These are phyloP conservation scores for Trypanosoma avium DNA, from an alignment of 208 protist genomes.

Conservation along the genomic window DNA sequence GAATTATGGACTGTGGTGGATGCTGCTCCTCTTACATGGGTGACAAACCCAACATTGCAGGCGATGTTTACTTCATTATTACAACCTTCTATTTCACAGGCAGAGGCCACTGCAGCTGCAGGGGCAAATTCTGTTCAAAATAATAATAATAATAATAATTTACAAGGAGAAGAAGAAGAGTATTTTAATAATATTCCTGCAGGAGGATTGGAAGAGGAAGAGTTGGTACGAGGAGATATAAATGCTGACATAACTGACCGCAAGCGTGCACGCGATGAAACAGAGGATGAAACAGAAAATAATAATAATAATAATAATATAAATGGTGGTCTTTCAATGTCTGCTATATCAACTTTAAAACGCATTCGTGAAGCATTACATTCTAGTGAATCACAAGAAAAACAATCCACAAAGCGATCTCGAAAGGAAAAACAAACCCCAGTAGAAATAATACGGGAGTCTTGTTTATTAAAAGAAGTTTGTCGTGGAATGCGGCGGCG, in stretches of 20 bases:
- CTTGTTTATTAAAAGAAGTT: slow-evolving; percentile 51
- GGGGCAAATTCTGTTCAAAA: too few species aligned
- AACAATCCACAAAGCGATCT: slow-evolving; percentile 6
- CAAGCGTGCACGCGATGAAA: not conserved
- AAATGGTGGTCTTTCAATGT: slow-evolving; percentile 33
- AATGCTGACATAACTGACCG: slow-evolving; percentile 1
- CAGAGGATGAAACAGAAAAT: not conserved
- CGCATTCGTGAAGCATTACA: slow-evolving; percentile 36
- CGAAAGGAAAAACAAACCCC: slow-evolving; percentile 13
- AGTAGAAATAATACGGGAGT: too few species aligned
- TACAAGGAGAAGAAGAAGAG: slow-evolving; percentile 6
- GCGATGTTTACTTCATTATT: slow-evolving; percentile 39
- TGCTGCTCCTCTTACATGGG: slow-evolving; percentile 29
- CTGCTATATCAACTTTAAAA: slow-evolving; percentile 48
- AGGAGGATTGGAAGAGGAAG: slow-evolving; percentile 16
- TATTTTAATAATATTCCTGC: not conserved
- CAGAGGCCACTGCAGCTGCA: slow-evolving; percentile 29
- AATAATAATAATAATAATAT: slow-evolving; percentile 6
- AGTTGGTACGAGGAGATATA: slow-evolving; percentile 1
- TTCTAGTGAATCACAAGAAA: slow-evolving; percentile 13
- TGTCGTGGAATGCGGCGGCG: slow-evolving; percentile 50
- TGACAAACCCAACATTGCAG: slow-evolving; percentile 41
- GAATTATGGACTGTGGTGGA: slow-evolving; percentile 32
- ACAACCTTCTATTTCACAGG: slow-evolving; percentile 30
- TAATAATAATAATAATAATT: not conserved